Evolutionary conservation across 495 filamentous ascomycete genomes (phyloP).

Genomic region (Hypoxylon rickii): DNA sequence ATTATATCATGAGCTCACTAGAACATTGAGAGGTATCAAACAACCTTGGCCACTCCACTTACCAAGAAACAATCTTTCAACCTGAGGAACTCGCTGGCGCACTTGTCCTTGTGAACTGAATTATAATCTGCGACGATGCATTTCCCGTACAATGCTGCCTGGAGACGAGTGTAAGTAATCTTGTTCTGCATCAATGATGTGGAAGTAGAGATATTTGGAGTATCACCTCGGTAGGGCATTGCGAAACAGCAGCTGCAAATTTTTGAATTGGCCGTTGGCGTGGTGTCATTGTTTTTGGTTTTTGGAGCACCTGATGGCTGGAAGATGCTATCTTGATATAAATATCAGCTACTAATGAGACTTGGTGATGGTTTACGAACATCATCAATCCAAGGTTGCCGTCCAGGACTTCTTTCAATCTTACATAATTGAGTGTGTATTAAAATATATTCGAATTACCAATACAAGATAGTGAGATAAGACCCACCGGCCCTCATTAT

Average conservation of each 20-base stretch:
- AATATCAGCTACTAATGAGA: no score
- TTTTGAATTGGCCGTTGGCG: constrained; percentile 79
- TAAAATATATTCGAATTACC: no score
- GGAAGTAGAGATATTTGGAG: not conserved
- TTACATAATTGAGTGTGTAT: no score
- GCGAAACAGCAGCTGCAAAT: constrained; percentile 79
- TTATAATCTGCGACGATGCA: constrained; percentile 92
- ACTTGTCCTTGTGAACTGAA: constrained; percentile 89
- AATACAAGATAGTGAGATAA: no score
- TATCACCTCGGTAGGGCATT: constrained; percentile 79
- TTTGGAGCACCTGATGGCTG: no score
- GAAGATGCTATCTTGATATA: no score
- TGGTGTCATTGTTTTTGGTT: constrained; percentile 39
- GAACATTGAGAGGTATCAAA: not conserved
- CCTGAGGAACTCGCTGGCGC: constrained; percentile 78
- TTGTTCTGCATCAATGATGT: not conserved
- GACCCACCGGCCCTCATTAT: no score
- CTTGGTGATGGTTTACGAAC: no score
- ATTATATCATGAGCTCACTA: constrained; percentile 7
- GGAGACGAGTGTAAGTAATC: constrained; percentile 12
- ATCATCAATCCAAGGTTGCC: no score
- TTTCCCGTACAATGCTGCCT: constrained; percentile 89
- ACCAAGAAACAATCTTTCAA: constrained; percentile 91
- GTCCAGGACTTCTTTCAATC: no score
- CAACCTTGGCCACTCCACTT: constrained; percentile 35